phyloP scores from a whole-genome alignment of 805 yeast species.

The Metschnikowia drakensbergensis region DNA sequence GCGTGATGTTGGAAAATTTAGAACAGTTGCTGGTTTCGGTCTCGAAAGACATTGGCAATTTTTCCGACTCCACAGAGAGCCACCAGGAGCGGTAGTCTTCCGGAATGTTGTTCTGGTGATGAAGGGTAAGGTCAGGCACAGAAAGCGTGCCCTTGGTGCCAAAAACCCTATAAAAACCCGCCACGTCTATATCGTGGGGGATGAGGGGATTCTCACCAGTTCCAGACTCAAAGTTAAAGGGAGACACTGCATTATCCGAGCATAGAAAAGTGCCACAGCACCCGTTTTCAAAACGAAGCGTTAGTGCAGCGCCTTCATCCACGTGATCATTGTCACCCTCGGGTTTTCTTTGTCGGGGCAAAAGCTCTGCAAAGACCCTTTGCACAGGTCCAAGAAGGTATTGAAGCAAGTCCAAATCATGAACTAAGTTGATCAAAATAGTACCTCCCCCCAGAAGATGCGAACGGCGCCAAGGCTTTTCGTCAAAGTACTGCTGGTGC shows the following conservation, averaged over 20 bases:
- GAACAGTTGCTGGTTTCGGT: not conserved
- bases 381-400: slow-evolving; percentile 39
- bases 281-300: slow-evolving; percentile 35
- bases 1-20: slow-evolving; percentile 18
- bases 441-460: slow-evolving; percentile 37
- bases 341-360: slow-evolving; percentile 28
- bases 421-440: slow-evolving; percentile 38
- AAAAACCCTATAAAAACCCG: slow-evolving; percentile 38
- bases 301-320: slow-evolving; percentile 42
- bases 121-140: slow-evolving; percentile 38
- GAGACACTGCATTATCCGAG: slow-evolving; percentile 39
- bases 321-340: slow-evolving; percentile 23
- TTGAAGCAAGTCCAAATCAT: slow-evolving; percentile 40
- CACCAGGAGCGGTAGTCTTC: slow-evolving; percentile 27
- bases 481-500: slow-evolving; percentile 31
- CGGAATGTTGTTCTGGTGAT: slow-evolving; percentile 25
- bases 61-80: slow-evolving; percentile 23
- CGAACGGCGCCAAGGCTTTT: slow-evolving; percentile 39
- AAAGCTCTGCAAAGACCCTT: slow-evolving; percentile 37
- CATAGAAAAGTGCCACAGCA: slow-evolving; percentile 41
- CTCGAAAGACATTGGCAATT: slow-evolving; percentile 12
- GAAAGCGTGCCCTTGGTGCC: slow-evolving; percentile 39
- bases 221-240: slow-evolving; percentile 39
- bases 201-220: slow-evolving; percentile 44
- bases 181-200: slow-evolving; percentile 27